Base-by-base conservation (phyloP, 345 rosid genomes). In the Syzygium grande region DNA sequence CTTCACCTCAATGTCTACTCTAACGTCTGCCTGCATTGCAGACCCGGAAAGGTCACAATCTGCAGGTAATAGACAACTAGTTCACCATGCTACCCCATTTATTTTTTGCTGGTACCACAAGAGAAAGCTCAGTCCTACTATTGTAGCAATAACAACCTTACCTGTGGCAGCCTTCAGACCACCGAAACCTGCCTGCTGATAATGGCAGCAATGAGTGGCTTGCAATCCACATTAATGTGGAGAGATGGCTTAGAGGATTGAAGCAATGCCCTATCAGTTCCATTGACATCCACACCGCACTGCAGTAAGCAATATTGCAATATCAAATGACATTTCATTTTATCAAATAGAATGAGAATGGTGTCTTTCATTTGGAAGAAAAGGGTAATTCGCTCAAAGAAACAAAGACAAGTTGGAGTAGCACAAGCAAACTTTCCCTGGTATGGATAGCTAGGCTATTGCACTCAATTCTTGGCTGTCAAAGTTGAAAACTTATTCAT, bases 221-320 rank as follows among this genome's bases (percentile, higher is more conserved):
- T 90, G 51, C 95, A 93, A 88, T 94, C 94, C 73, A 92, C 92
- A 90, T 94, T 94, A 85, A 93, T 84, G 54, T 93, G 93, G 51
- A 93, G 91, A 90, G 94, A 89, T 38, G 97, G 97, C 88, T 92
- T 94, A 41, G 93, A 92, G 85, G 96, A 95, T 87, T 86, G 87
- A 77, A 94, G 91, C 83, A 95, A 88, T 65, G 89, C 83, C 85
- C 97, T 90, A 85, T 92, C 92, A 51, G 89, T 91, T 49, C 90
- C 91, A 87, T 92, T 87, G 58, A 87, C 90, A 87, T 95, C 92
- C 46, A 93, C 93, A 34, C 92, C 92, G n/a, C 91, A 90, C 96
- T 93, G 92, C 90, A 88, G 52, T 54, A 51, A 84, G 54, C 73
- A 51, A 87, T 46, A 88, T 38, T 78, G 85, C 34, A 25, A 73